phyloP scores from a whole-genome alignment of 2,329 filamentous ascomycete species.

The Neospermospora avenae region DNA sequence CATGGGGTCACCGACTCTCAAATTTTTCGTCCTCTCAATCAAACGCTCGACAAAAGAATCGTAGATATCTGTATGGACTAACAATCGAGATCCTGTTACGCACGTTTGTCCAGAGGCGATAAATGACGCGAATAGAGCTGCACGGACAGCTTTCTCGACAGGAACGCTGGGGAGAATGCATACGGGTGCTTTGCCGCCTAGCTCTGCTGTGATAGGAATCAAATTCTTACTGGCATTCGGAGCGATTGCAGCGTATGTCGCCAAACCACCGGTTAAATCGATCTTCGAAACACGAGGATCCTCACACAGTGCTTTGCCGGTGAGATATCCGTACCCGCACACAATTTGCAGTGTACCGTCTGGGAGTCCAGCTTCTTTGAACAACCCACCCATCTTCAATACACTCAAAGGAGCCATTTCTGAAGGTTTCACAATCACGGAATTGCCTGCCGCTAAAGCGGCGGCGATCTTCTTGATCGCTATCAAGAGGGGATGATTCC shows the following conservation, averaged over 20 bases:
- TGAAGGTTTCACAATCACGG: slow-evolving; percentile 38
- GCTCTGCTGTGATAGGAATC: slow-evolving; percentile 66
- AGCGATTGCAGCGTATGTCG: slow-evolving; percentile 62
- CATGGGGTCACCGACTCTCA: slow-evolving; percentile 52
- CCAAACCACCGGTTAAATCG: slow-evolving; percentile 65
- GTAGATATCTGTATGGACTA: slow-evolving; percentile 45
- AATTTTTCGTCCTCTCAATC: slow-evolving; percentile 41
- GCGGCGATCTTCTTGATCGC: slow-evolving; percentile 46
- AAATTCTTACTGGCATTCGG: slow-evolving; percentile 57
- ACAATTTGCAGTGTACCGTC: slow-evolving; percentile 44
- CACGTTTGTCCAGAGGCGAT: slow-evolving; percentile 55
- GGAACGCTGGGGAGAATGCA: slow-evolving; percentile 62
- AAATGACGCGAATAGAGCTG: slow-evolving; percentile 41
- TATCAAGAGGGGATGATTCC: slow-evolving; percentile 57
- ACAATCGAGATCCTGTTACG: slow-evolving; percentile 51
- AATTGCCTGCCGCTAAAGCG: slow-evolving; percentile 37
- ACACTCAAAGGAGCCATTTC: slow-evolving; percentile 44
- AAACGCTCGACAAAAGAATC: slow-evolving; percentile 35
- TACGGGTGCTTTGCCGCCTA: slow-evolving; percentile 64
- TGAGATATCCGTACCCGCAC: slow-evolving; percentile 50
- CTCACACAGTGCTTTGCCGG: slow-evolving; percentile 51
- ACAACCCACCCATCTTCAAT: slow-evolving; percentile 38
- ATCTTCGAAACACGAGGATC: slow-evolving; percentile 62
- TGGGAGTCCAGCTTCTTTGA: slow-evolving; percentile 42
- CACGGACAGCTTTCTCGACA: slow-evolving; percentile 60